Percentiles rank a stretch among this genome's conserved stretches.
phyloP scores from a whole-genome alignment of 2,329 filamentous ascomycete genomes.

The Colletotrichum sp. region DNA sequence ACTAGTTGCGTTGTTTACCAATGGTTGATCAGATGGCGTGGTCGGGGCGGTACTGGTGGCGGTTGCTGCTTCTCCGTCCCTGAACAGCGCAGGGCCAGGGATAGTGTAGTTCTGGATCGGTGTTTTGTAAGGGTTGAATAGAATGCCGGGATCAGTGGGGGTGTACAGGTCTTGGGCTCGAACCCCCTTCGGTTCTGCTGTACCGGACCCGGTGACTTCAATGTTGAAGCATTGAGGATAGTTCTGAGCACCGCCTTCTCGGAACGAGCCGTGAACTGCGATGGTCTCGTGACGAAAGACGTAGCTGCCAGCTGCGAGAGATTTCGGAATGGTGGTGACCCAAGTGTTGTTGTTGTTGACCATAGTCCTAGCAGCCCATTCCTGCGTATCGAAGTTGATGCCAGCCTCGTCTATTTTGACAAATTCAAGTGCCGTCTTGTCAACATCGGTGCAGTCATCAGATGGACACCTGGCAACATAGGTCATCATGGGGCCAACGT shows the following conservation, averaged over 20 bases:
- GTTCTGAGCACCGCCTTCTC: neutral
- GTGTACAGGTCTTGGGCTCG: neutral
- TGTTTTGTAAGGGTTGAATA: neutral
- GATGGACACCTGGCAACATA: neutral
- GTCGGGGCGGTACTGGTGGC: neutral
- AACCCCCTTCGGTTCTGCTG: rapidly evolving
- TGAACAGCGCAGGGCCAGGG: neutral
- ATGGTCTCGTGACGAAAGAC: neutral
- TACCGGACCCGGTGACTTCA: neutral
- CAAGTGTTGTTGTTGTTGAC: neutral
- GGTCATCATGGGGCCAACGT: neutral
- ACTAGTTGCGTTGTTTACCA: rapidly evolving
- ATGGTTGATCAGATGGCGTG: rapidly evolving
- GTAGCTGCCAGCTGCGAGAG: neutral
- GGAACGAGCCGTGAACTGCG: neutral
- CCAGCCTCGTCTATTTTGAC: neutral
- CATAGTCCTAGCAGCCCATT: neutral
- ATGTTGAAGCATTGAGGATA: neutral
- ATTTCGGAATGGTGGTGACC: neutral
- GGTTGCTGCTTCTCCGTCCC: neutral
- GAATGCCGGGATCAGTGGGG: neutral
- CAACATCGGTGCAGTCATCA: neutral
- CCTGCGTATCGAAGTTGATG: neutral
- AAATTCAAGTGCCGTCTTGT: neutral
- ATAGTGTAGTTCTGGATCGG: neutral